phyloP scores from a whole-genome alignment of 768 basidiomycete species.

The Chalciporus piperatus region DNA sequence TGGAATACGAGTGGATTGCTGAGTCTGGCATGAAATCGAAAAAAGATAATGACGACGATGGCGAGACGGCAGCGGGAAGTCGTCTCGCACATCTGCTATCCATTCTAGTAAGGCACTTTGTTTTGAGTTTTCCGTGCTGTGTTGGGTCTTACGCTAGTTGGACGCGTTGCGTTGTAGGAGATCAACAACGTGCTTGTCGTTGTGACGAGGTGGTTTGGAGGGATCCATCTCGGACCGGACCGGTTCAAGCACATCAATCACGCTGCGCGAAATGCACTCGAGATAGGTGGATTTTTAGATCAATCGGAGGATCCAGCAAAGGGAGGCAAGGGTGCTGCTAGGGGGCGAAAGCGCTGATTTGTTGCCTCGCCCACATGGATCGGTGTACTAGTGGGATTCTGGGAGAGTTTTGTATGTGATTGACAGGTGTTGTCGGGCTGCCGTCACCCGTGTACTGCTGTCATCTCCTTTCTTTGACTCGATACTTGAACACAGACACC shows the following conservation, averaged over 20 bases:
- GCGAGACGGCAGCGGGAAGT: conserved; percentile 90
- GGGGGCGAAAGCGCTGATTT: conserved; percentile 29
- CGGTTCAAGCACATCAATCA: conserved; percentile 93
- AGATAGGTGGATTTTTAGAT: conserved; percentile 83
- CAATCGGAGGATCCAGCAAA: conserved; percentile 29
- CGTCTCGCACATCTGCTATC: conserved; percentile 88
- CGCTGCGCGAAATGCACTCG: conserved; percentile 88
- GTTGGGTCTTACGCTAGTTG: neutral
- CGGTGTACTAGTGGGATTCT: too few relatives aligned
- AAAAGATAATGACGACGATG: conserved; percentile 93
- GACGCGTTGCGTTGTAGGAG: conserved; percentile 46
- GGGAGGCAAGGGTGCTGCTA: conserved; percentile 17
- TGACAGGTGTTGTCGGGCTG: too few relatives aligned
- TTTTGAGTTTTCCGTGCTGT: neutral
- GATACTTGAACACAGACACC: too few relatives aligned
- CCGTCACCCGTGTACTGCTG: too few relatives aligned
- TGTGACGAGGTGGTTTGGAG: conserved; percentile 93
- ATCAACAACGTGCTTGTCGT: conserved; percentile 82
- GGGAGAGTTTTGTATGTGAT: too few relatives aligned
- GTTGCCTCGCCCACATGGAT: neutral
- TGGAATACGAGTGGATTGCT: neutral
- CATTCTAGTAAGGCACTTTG: conserved; percentile 57
- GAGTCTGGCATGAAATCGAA: neutral
- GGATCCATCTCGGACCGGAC: conserved; percentile 86
- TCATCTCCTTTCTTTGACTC: too few relatives aligned